Conservation (phyloP, 1,284 basidiomycete species). For the Leccinum pachyderme region DNA sequence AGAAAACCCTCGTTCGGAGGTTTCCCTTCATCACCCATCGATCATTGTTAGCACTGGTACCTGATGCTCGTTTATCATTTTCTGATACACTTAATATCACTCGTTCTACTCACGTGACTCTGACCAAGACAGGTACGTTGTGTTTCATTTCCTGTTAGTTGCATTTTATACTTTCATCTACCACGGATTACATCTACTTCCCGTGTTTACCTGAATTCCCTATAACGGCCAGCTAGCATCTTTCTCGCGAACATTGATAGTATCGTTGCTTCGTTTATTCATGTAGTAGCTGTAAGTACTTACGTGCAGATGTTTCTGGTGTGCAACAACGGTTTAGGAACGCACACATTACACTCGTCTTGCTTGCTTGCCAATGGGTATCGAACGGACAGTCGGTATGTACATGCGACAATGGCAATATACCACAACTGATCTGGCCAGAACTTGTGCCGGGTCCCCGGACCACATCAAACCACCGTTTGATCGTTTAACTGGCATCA, state of each 20-base stretch:
- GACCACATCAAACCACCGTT: background rate
- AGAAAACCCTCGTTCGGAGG: background rate
- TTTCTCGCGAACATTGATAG: background rate
- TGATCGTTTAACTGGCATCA: background rate
- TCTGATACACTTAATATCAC: background rate
- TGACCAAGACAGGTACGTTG: background rate
- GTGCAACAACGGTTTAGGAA: background rate
- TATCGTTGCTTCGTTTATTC: background rate
- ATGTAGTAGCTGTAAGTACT: background rate
- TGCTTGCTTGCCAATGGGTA: background rate
- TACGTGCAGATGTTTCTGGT: background rate
- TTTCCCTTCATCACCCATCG: background rate
- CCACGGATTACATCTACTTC: no score
- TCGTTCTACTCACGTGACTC: background rate
- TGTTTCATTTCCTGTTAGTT: background rate
- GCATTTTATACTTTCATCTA: background rate
- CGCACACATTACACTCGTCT: background rate
- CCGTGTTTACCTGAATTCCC: no score
- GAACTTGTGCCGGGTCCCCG: background rate
- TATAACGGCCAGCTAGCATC: no score
- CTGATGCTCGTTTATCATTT: background rate
- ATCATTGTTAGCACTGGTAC: background rate
- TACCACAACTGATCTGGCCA: background rate
- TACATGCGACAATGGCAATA: background rate
- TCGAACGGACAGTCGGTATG: background rate